A percentile compares a stretch with the other conserved stretches of the same genome.
Conservation (phyloP, 2,329 filamentous ascomycete genomes). For the Chaetomium sp. region DNA sequence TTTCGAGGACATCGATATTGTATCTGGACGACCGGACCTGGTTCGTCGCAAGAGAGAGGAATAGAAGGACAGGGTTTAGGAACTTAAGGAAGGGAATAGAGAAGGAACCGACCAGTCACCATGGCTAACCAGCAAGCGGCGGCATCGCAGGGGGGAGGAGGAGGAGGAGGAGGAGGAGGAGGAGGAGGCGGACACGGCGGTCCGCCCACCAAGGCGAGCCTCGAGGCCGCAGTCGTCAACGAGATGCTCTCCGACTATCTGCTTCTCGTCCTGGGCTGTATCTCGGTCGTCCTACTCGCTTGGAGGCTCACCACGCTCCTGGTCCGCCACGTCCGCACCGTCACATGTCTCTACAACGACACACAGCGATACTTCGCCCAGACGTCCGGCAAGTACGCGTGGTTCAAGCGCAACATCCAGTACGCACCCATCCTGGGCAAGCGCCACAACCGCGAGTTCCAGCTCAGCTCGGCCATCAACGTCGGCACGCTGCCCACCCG, state of each 20-base stretch:
- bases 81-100: neutral
- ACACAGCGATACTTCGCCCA: constrained; percentile 71
- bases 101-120: neutral
- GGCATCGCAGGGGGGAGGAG: neutral
- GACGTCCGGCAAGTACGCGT: constrained; percentile 47
- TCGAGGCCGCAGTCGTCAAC: constrained; percentile 36
- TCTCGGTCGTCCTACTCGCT: constrained; percentile 56
- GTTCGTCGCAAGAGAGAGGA: neutral
- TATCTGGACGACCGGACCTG: neutral
- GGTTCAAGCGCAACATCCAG: constrained; percentile 59
- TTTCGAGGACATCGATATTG: neutral
- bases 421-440: constrained; percentile 67
- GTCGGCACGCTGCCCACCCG: constrained; percentile 70
- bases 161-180: neutral
- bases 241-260: constrained; percentile 54
- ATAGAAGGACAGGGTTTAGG: neutral
- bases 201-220: constrained; percentile 12
- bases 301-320: constrained; percentile 60
- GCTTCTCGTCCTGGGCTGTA: constrained; percentile 55
- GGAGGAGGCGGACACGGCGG: neutral
- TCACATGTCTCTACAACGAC: constrained; percentile 72
- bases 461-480: constrained; percentile 53
- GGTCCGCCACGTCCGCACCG: constrained; percentile 61
- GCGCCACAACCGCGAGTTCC: constrained; percentile 68
- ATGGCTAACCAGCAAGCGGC: constrained; percentile 10